Percentiles rank a stretch among this genome's conserved stretches.
Conservation (phyloP, 192 early-diverging fungal genomes). For the Coemansia sp. region DNA sequence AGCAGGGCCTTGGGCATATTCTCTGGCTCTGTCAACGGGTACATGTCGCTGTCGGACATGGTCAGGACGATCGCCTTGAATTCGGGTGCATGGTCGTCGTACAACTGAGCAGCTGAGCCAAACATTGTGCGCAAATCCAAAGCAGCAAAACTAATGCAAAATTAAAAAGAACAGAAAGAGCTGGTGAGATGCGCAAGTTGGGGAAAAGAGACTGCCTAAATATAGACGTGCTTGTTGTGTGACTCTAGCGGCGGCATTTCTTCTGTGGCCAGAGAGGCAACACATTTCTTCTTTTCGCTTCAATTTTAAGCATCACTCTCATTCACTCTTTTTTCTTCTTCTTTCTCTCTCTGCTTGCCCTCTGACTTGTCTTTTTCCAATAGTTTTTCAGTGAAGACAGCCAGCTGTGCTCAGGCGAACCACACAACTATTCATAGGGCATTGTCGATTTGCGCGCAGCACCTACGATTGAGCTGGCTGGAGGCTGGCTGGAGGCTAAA, state of each 20-base stretch:
- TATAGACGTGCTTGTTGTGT: background rate
- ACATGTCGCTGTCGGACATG: constrained; percentile 54
- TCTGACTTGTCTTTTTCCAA: background rate
- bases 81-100: constrained; percentile 41
- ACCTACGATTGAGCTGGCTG: constrained; percentile 6
- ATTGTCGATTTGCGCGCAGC: background rate
- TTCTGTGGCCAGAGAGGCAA: background rate
- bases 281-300: background rate
- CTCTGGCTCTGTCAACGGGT: constrained; percentile 75
- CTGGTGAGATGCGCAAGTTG: background rate
- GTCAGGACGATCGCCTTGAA: constrained; percentile 50
- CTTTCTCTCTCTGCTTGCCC: background rate
- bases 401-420: background rate
- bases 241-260: background rate
- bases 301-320: background rate
- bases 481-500: background rate
- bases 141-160: background rate
- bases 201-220: background rate
- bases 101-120: constrained; percentile 22
- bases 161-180: background rate
- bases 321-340: background rate
- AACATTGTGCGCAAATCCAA: constrained; percentile 24
- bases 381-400: background rate
- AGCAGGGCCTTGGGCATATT: constrained; percentile 91
- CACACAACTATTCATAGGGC: background rate